Base-by-base conservation (phyloP, 2,329 filamentous ascomycete genomes). In the Fusarium graminum region DNA sequence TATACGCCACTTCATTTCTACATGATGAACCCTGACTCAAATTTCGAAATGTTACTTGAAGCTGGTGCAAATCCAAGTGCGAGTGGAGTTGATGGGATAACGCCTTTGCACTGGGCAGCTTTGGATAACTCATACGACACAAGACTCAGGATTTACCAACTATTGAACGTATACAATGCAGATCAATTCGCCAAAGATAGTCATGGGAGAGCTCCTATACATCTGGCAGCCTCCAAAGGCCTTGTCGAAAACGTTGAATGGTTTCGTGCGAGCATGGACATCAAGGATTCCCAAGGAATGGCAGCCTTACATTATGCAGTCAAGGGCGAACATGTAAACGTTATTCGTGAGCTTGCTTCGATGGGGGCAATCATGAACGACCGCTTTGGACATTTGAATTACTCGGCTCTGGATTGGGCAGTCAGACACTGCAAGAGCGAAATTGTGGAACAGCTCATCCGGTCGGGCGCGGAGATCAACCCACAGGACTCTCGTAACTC, bases 11-110 rank as follows among this genome's bases (percentile, higher is more conserved):
- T 49, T 4, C 45, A 49, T 38, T 28, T 38, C 3, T 26, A 19
- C 2, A 19, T 38, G 0, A 17, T 8, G 16, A 17, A 28, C 8
- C 0, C 0, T 2, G 36, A 34, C 2, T n/a, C n/a, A n/a, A n/a
- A n/a, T n/a, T n/a, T n/a, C n/a, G n/a, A n/a, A n/a, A n/a, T n/a
- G 9, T 8, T 36, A 13, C 22, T 36, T 7, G 4, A 12, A 2
- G 2, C 2, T 12, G 44, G 44, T 0, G 44, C 44, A 10, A 25
- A 36, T 12, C 8, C 4, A 3, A 36, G 14, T 34, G 2, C 6
- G 10, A 22, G 10, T 10, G 45, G 32, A 2, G 16, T 38, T 10
- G 22, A 49, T 17, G 45, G 45, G 2, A 49, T 8, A 4, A 38
- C 45, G 4, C 32, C 45, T 2, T 11, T 49, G 2, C 45, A 49